Evolutionary conservation across 2,329 filamentous ascomycete genomes (phyloP).

Genomic region (Capronia epimyces): DNA sequence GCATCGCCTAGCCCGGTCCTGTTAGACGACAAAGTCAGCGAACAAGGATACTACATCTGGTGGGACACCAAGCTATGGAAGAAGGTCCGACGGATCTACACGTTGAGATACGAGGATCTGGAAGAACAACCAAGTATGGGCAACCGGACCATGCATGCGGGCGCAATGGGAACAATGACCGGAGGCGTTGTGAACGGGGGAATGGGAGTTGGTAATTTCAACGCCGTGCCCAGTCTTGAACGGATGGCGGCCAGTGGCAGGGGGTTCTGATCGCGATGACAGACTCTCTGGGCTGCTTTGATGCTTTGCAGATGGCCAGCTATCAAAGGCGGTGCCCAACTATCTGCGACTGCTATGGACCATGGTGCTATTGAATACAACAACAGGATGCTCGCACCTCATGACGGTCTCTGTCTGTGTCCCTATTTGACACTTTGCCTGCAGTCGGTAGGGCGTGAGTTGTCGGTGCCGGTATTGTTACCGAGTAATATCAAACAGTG

Average conservation of each 20-base stretch:
- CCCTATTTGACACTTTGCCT: too few relatives aligned
- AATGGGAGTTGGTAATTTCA: conserved; percentile 25
- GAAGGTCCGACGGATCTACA: conserved; percentile 47
- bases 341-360: neutral
- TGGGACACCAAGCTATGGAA: conserved; percentile 49
- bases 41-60: conserved; percentile 48
- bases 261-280: conserved; percentile 14
- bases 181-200: conserved; percentile 15
- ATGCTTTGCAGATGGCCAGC: neutral
- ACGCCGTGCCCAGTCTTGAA: conserved; percentile 28
- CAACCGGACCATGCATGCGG: conserved; percentile 19
- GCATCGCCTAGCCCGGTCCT: conserved; percentile 42
- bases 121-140: conserved; percentile 37
- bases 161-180: conserved; percentile 20
- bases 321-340: neutral
- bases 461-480: too few relatives aligned
- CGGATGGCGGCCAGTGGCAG: conserved; percentile 25
- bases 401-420: neutral
- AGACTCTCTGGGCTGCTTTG: neutral
- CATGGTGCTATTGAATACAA: neutral
- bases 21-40: conserved; percentile 44
- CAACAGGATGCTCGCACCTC: neutral
- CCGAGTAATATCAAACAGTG: too few relatives aligned
- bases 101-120: conserved; percentile 46
- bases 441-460: too few relatives aligned